Percentiles rank a stretch among this genome's conserved stretches.
Conservation (phyloP, 2,329 filamentous ascomycete species). For the Colletotrichum scovillei region DNA sequence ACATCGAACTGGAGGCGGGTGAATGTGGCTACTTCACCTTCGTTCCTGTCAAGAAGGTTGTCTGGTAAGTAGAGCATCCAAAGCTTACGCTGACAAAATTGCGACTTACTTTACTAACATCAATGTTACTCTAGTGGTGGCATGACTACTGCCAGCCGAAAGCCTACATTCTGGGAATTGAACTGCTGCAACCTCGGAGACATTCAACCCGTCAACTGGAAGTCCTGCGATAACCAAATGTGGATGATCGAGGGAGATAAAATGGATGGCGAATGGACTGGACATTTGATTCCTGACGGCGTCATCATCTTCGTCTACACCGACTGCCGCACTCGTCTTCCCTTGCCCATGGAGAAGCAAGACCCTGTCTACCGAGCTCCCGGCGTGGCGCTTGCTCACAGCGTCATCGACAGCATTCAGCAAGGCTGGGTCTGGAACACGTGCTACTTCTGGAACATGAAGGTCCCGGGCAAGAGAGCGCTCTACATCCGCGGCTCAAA, state of each 20-base stretch:
- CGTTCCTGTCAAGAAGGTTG: conserved; percentile 32
- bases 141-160: not conserved
- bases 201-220: too few relatives aligned
- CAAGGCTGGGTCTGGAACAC: conserved; percentile 36
- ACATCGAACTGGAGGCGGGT: conserved; percentile 4
- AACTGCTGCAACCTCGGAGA: too few relatives aligned
- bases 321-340: conserved; percentile 36
- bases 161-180: too few relatives aligned
- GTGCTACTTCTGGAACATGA: conserved; percentile 20
- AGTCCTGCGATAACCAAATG: not conserved
- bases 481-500: conserved; percentile 8
- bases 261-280: too few relatives aligned
- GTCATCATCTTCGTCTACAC: too few relatives aligned
- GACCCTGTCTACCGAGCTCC: conserved; percentile 35
- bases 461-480: not conserved
- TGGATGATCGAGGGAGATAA: not conserved
- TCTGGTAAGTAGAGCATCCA: conserved; percentile 15
- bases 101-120: not conserved
- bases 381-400: conserved; percentile 31
- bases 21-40: conserved; percentile 39
- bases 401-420: not conserved
- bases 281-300: too few relatives aligned
- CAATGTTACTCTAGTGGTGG: not conserved
- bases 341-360: conserved; percentile 34
- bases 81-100: not conserved